These are phyloP conservation scores for Aspergillus tubingensis DNA, from an alignment of 2,329 filamentous ascomycete species.

Conservation along the genomic window DNA sequence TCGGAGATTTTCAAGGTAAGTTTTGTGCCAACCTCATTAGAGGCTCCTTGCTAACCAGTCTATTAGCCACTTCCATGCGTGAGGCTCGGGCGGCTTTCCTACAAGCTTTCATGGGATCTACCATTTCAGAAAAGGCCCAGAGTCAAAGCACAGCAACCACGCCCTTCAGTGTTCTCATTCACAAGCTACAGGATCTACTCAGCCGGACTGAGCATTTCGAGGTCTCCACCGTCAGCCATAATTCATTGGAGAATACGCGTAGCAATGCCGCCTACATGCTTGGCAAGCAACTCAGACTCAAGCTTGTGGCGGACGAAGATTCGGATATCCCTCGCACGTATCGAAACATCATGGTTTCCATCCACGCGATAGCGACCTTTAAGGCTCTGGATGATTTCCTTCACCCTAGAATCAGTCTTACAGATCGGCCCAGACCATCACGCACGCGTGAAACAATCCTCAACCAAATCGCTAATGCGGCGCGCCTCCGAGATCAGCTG, in stretches of 20 bases:
- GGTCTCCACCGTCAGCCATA: slow-evolving; percentile 92
- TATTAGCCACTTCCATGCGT: slow-evolving; percentile 29
- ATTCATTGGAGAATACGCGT: slow-evolving; percentile 83
- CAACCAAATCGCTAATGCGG: slow-evolving; percentile 73
- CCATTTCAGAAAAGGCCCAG: slow-evolving; percentile 61
- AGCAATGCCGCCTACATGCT: slow-evolving; percentile 94
- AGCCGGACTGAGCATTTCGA: slow-evolving; percentile 98
- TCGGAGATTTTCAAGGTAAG: slow-evolving; percentile 66
- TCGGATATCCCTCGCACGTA: slow-evolving; percentile 87
- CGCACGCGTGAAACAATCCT: slow-evolving; percentile 63
- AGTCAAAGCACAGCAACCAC: slow-evolving; percentile 70
- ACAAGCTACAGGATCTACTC: slow-evolving; percentile 92
- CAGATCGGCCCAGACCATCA: slow-evolving; percentile 69
- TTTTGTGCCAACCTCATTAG: not conserved
- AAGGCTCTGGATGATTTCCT: slow-evolving; percentile 96
- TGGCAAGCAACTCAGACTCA: slow-evolving; percentile 89
- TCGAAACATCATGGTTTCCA: slow-evolving; percentile 95
- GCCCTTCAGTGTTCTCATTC: slow-evolving; percentile 84
- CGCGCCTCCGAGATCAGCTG: slow-evolving; percentile 59
- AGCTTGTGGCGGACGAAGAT: slow-evolving; percentile 80
- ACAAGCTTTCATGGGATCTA: slow-evolving; percentile 84
- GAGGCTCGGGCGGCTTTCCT: slow-evolving; percentile 80
- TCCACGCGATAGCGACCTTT: slow-evolving; percentile 97
- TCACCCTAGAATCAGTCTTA: slow-evolving; percentile 79
- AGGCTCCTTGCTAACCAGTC: not conserved